Evolutionary conservation across 139 green algal genomes (phyloP).

Genomic region (Closterium sp.): DNA sequence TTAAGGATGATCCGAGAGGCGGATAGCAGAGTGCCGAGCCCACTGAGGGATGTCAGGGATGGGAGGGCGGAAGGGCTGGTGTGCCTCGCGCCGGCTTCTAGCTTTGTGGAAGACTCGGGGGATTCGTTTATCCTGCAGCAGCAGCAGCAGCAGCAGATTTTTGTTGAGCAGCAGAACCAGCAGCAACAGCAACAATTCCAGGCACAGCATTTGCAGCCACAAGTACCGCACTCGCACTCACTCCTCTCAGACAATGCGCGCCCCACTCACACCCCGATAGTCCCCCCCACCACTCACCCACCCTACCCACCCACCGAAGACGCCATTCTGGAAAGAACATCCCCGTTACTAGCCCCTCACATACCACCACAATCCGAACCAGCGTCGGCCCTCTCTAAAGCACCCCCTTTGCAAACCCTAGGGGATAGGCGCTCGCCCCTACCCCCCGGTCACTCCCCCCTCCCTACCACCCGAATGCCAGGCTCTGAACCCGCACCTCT

Average conservation of each 20-base stretch:
- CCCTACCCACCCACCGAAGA: neutral
- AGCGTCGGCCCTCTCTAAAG: neutral
- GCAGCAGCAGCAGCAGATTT: neutral
- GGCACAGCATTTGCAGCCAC: neutral
- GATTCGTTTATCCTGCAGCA: neutral
- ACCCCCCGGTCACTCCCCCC: neutral
- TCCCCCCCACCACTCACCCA: neutral
- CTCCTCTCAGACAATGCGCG: too few relatives aligned
- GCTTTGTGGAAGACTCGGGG: neutral
- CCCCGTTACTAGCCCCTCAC: neutral
- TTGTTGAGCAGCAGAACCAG: slow-evolving; percentile 10
- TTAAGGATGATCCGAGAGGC: neutral
- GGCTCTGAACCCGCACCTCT: neutral
- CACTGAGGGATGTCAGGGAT: neutral
- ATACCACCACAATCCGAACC: neutral
- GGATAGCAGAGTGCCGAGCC: neutral
- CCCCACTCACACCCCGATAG: neutral
- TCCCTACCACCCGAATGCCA: neutral
- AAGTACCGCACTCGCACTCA: neutral
- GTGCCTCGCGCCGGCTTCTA: neutral
- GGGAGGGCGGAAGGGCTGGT: neutral
- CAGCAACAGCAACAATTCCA: slow-evolving; percentile 9
- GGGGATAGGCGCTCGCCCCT: neutral
- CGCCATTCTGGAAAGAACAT: neutral
- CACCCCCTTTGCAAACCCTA: neutral